Base-by-base conservation (phyloP, 208 protist genomes). In the Leishmania mexicana region DNA sequence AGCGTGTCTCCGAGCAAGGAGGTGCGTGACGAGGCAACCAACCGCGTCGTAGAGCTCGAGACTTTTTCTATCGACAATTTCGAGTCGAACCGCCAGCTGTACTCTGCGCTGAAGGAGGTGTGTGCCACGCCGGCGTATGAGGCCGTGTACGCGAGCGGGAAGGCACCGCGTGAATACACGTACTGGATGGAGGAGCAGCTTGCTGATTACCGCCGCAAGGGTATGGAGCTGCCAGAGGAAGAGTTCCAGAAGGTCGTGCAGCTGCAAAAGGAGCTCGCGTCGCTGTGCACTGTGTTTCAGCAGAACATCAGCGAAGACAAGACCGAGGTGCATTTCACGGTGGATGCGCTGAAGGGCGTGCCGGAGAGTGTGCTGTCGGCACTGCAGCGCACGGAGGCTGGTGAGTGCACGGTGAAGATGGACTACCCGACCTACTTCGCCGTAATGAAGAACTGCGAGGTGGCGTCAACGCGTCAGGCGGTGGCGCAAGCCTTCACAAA, bases 391-490 rank as follows among this genome's bases (percentile, higher is more conserved):
- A 84, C 70, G 51, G 89, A 86, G 57, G 81, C 71, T 13, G 90
- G 87, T 7, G 83, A 77, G 64, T 90, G 83, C 73, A 87, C 91
- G 19, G 84, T 95, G 57, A 95, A 93, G 79, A 92, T 96, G 87
- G 94, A 97, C 83, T 96, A 96, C 79, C 93, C 94, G 42, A 97
- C 94, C 19, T 96, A 92, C 87, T 96, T 96, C 85, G 92, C 84
- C 11, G 90, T 97, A 40, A 93, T 96, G 94, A 92, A 89, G 80
- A 93, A 91, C 82, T 97, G 94, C 86, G 87, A 95, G 79, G 88
- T 97, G 42, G 90, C 92, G 21, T 80, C 87, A 68, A 97, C 94
- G 76, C 91, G 94, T 8, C 67, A 87, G 73, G 73, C 75, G 28
- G 91, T 97, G 86, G 42, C 76, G 42, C 78, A 79, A 70, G 89